Evolutionary conservation across 768 basidiomycete genomes (phyloP), one percentile per base, ranked within the genome.

Genomic region (Kwoniella sp.): DNA sequence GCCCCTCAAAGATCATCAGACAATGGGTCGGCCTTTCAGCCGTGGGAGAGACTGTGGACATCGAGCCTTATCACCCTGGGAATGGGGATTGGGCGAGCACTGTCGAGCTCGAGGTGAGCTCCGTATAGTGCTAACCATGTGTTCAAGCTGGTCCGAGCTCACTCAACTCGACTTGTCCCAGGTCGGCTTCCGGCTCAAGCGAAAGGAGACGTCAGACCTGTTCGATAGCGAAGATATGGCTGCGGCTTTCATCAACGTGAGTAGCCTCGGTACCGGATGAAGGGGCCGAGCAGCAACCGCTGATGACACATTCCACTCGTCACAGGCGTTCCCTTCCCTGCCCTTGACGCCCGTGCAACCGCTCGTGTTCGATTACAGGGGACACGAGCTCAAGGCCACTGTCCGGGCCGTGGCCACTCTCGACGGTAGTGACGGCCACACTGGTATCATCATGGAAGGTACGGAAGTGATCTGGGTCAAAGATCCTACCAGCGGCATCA

Each of bases 401-500:
- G 85, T 97, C 89, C 55, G 91, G 90, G 52, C 83, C 90, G 47
- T 77, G 82, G 87, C 25, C 13, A 74, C 73, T 84, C 88, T 82
- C 79, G 85, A 65, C 80, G 84, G 67, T 82, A 84, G 41, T 67
- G 76, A 55, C 66, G 81, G 66, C 58, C 62, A 71, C 51, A 86
- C 86, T 66, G 94, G 93, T 20, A 85, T 97, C 30, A 66, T 94
- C 51, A 93, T 94, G 86, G 88, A 90, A 64, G 90, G 90, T 80
- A 95, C 93, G n/a, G 93, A 96, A 70, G 83, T 98, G 30, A 91
- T 87, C 1, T 87, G 96, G 81, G 83, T 93, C 82, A 96, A 95
- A 81, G 91, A 90, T 0, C 84, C 88, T 0, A 84, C 86, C 48
- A 92, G 89, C 73, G 78, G 84, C 4, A 92, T 99, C 81, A 94